A percentile compares a stretch with the other conserved stretches of the same genome.
Evolutionary conservation across 106 monocot genomes (phyloP).

Genomic region (Dendrobium catenatum): DNA sequence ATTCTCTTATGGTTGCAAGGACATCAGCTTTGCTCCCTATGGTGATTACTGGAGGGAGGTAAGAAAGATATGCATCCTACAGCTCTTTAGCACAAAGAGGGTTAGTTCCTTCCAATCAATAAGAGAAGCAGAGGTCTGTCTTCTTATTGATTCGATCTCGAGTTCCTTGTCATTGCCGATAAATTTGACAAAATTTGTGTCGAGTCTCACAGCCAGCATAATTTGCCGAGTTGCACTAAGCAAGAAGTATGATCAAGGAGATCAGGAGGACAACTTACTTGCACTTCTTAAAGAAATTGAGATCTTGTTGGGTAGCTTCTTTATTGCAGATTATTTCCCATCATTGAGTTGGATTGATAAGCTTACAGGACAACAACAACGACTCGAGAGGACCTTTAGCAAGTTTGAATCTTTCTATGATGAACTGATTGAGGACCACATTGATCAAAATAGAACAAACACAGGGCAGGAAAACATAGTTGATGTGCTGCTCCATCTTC

Average conservation of each 20-base stretch:
- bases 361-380: neutral
- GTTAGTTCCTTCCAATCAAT: too few species aligned
- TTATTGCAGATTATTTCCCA: neutral
- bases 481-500: too few species aligned
- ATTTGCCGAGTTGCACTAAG: neutral
- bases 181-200: too few species aligned
- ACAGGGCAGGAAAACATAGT: too few species aligned
- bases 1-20: too few species aligned
- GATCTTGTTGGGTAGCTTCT: neutral
- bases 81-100: too few species aligned
- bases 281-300: neutral
- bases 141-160: neutral
- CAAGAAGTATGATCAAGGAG: neutral
- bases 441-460: neutral
- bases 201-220: neutral
- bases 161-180: too few species aligned
- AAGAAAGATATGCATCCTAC: too few species aligned
- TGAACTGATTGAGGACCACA: neutral
- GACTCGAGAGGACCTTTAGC: neutral
- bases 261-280: neutral
- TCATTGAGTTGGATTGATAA: neutral
- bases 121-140: too few species aligned
- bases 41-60: too few species aligned
- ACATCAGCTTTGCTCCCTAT: too few species aligned
- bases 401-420: neutral